A percentile compares a stretch with the other conserved stretches of the same genome.
These are phyloP conservation scores for Lachnellula willkommii DNA, from an alignment of 2,329 filamentous ascomycete genomes.

Conservation along the genomic window DNA sequence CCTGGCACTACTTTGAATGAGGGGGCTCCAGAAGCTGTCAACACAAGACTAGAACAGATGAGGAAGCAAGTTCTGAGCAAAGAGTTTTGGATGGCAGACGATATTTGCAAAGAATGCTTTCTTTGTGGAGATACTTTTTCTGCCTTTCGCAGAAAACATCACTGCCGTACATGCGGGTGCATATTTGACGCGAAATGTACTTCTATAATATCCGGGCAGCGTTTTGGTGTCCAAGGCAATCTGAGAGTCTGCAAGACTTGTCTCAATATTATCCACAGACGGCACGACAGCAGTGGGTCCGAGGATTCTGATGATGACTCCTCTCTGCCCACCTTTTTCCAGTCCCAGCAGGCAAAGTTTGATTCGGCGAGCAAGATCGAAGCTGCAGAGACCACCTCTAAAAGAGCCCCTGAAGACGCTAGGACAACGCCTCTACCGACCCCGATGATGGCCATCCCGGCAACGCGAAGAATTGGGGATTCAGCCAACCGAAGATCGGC, in stretches of 20 bases:
- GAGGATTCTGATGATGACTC: constrained; percentile 81
- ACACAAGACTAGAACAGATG: constrained; percentile 62
- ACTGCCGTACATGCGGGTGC: constrained; percentile 93
- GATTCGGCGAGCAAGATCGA: constrained; percentile 35
- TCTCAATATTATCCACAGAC: constrained; percentile 81
- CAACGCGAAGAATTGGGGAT: constrained; percentile 61
- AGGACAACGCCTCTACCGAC: constrained; percentile 52
- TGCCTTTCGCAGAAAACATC: constrained; percentile 91
- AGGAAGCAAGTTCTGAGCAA: constrained; percentile 84
- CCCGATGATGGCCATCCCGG: constrained; percentile 67
- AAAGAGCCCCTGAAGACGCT: constrained; percentile 27
- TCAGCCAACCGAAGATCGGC: constrained; percentile 80
- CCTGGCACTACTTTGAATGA: constrained; percentile 53
- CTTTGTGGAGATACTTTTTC: constrained; percentile 85
- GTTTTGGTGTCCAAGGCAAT: constrained; percentile 79
- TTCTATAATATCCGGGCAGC: constrained; percentile 77
- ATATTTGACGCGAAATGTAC: constrained; percentile 98
- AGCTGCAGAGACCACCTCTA: constrained; percentile 30
- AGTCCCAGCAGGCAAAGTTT: constrained; percentile 46
- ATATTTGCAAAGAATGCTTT: constrained; percentile 96
- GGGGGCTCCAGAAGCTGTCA: constrained; percentile 54
- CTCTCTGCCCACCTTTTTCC: constrained; percentile 58
- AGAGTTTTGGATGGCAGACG: constrained; percentile 99
- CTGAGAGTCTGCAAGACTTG: constrained; percentile 91
- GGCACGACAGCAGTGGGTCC: constrained; percentile 80